Conservation (phyloP, 495 filamentous ascomycete species). For the Penicillium steckii region DNA sequence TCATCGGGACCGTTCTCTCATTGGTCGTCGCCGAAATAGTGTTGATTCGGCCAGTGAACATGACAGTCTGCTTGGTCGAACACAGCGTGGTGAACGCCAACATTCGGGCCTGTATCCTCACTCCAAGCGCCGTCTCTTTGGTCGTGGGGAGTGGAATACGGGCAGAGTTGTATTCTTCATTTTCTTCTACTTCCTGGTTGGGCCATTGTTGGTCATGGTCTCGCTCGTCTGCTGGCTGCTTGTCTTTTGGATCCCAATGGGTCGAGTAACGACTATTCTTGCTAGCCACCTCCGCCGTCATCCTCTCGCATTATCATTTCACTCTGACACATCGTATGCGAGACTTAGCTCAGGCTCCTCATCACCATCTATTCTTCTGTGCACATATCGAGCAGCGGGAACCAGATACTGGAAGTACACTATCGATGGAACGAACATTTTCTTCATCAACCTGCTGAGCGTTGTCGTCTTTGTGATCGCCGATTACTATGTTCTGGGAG, state of each 20-base stretch:
- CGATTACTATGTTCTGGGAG: constrained; percentile 78
- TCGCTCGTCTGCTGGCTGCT: constrained; percentile 91
- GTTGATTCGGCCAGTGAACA: constrained; percentile 86
- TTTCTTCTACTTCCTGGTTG: constrained; percentile 93
- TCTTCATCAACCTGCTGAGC: constrained; percentile 93
- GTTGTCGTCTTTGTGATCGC: constrained; percentile 90
- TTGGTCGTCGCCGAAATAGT: constrained; percentile 86
- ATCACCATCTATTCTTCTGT: constrained; percentile 86
- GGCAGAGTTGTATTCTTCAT: constrained; percentile 94
- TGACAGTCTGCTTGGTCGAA: constrained; percentile 81
- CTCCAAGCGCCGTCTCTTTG: constrained; percentile 89
- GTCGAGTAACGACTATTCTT: constrained; percentile 85
- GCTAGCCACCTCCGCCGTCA: constrained; percentile 91
- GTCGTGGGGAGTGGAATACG: constrained; percentile 91
- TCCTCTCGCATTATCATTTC: constrained; percentile 88
- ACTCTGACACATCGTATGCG: constrained; percentile 76
- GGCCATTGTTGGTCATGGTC: constrained; percentile 82
- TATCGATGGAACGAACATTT: constrained; percentile 96
- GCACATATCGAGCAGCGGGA: constrained; percentile 94
- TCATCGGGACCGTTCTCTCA: constrained; percentile 68
- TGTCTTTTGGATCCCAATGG: constrained; percentile 99
- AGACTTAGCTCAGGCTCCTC: constrained; percentile 60
- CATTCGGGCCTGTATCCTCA: constrained; percentile 48
- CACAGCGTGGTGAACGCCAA: constrained; percentile 46
- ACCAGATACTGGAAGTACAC: constrained; percentile 99